These are phyloP conservation scores for Ustilago crameri DNA, from an alignment of 1,284 basidiomycete species.

Conservation along the genomic window DNA sequence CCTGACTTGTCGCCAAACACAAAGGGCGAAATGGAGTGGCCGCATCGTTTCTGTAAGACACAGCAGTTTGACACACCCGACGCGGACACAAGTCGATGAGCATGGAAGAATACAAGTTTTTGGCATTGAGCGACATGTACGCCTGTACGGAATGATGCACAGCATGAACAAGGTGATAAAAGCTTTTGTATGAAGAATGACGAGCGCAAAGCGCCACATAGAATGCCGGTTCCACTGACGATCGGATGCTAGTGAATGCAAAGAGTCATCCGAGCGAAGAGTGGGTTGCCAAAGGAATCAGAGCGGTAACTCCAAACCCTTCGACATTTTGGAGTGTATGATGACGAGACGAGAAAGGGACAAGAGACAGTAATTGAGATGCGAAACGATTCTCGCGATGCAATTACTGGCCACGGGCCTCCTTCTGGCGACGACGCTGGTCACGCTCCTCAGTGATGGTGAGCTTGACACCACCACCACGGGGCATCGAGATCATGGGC, in stretches of 20 bases:
- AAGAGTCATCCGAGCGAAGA: slow-evolving; percentile 1
- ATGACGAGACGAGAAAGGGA: slow-evolving; percentile 7
- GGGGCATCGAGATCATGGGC: slow-evolving; percentile 96
- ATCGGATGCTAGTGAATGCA: slow-evolving; percentile 2
- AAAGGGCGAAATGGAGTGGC: too few species aligned
- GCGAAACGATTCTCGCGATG: slow-evolving; percentile 5
- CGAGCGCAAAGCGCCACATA: slow-evolving; percentile 14
- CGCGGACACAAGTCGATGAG: too few species aligned
- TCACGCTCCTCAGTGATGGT: slow-evolving; percentile 70
- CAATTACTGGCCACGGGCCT: slow-evolving; percentile 53
- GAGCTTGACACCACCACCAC: slow-evolving; percentile 97
- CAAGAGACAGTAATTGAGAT: slow-evolving; percentile 13
- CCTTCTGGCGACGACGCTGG: slow-evolving; percentile 64
- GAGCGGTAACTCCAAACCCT: background rate
- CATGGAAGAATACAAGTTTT: too few species aligned
- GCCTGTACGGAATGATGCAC: too few species aligned
- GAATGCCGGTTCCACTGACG: slow-evolving; percentile 9
- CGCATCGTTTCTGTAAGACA: too few species aligned
- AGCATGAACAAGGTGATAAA: too few species aligned
- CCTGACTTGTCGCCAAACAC: too few species aligned
- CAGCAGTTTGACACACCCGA: too few species aligned
- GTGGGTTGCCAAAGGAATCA: slow-evolving; percentile 20
- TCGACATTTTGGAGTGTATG: slow-evolving; percentile 19
- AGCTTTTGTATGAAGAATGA: slow-evolving; percentile 9
- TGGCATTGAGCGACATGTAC: too few species aligned